phyloP scores from a whole-genome alignment of 1,284 basidiomycete species.

The Malassezia vespertilionis region DNA sequence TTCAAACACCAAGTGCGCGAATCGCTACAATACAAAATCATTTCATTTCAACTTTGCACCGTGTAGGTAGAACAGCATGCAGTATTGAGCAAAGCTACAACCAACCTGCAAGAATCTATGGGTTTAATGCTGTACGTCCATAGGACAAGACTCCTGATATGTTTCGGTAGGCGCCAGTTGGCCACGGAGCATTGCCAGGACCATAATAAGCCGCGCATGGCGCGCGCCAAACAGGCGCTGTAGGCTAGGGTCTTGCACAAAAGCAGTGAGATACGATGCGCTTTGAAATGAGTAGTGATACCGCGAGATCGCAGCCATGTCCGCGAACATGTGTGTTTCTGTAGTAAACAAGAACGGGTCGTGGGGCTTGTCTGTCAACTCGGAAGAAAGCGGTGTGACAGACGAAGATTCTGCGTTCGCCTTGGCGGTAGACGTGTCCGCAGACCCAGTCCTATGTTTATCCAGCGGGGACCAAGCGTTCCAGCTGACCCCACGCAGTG shows the following conservation, averaged over 20 bases:
- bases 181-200: neutral
- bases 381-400: no score
- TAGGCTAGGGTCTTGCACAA: neutral
- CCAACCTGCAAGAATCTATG: no score
- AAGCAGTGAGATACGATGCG: neutral
- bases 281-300: neutral
- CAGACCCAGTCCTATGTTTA: no score
- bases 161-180: no score
- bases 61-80: no score
- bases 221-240: slow-evolving; percentile 1
- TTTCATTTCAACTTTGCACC: no score
- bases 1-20: no score
- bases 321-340: slow-evolving; percentile 8
- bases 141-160: no score
- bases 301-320: neutral
- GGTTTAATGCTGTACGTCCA: no score
- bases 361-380: no score
- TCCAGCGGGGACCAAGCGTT: slow-evolving; percentile 32
- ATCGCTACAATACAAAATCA: no score
- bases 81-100: no score
- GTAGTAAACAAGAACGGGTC: neutral
- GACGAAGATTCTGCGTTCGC: neutral
- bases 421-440: neutral
- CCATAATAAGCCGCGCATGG: slow-evolving; percentile 7
- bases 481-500: slow-evolving; percentile 88